Evolutionary conservation across 2,329 filamentous ascomycete genomes (phyloP).

Genomic region (Fusarium sp.): DNA sequence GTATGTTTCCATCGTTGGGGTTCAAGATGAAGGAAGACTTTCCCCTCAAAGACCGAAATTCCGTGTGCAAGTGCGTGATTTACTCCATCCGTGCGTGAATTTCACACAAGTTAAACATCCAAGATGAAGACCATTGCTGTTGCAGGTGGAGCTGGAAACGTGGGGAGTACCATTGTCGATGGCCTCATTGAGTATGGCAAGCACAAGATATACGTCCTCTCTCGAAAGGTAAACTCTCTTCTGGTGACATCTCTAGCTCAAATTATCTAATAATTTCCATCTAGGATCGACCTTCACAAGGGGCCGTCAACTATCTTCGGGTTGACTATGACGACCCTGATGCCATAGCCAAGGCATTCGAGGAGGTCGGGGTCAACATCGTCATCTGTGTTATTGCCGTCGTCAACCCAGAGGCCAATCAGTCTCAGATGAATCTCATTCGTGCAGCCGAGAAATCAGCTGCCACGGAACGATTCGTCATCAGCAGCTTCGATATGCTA

Average conservation of each 20-base stretch:
- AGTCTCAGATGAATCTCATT: constrained; percentile 33
- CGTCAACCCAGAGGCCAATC: constrained; percentile 18
- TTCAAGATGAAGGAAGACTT: not conserved
- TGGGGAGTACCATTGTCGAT: constrained; percentile 32
- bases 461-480: constrained; percentile 24
- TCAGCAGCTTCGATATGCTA: constrained; percentile 37
- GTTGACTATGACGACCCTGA: constrained; percentile 16
- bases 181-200: constrained; percentile 26
- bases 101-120: not conserved
- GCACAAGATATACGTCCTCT: constrained; percentile 25
- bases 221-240: constrained; percentile 7
- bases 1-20: not conserved
- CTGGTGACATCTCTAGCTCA: no score
- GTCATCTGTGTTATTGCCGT: constrained; percentile 38
- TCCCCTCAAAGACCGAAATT: not conserved
- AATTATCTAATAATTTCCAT: not conserved
- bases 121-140: constrained; percentile 33
- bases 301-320: constrained; percentile 7
- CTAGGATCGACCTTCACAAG: not conserved
- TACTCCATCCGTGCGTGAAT: not conserved
- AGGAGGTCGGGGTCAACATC: constrained; percentile 11
- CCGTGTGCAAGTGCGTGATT: not conserved
- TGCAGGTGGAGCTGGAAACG: constrained; percentile 31
- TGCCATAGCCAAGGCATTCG: not conserved
- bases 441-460: constrained; percentile 14